Evolutionary conservation across 805 yeast genomes (phyloP).

Genomic region (Kuraishia borneana): DNA sequence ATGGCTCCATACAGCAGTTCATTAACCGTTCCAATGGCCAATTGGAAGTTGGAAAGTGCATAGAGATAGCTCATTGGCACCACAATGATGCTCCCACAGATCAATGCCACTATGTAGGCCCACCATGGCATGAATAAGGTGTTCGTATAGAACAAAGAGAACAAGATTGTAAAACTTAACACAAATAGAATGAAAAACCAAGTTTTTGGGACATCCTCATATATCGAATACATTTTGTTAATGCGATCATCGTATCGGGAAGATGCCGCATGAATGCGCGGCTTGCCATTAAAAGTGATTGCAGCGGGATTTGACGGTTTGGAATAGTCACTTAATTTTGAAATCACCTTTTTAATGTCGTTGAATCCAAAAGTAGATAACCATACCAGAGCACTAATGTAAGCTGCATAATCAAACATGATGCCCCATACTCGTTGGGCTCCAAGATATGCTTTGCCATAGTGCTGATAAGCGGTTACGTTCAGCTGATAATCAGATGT

Average conservation of each 20-base stretch:
- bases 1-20: slow-evolving; percentile 36
- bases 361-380: slow-evolving; percentile 17
- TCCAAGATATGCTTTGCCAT: slow-evolving; percentile 36
- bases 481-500: slow-evolving; percentile 28
- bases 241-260: slow-evolving; percentile 27
- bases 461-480: slow-evolving; percentile 29
- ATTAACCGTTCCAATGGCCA: slow-evolving; percentile 40
- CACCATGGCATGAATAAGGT: slow-evolving; percentile 21
- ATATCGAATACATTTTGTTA: slow-evolving; percentile 25
- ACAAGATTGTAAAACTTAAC: slow-evolving; percentile 23
- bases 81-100: slow-evolving; percentile 32
- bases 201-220: slow-evolving; percentile 28
- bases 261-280: slow-evolving; percentile 19
- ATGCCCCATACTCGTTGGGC: slow-evolving; percentile 39
- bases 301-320: slow-evolving; percentile 4
- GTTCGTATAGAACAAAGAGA: slow-evolving; percentile 21
- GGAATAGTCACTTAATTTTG: slow-evolving; percentile 3
- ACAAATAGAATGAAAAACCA: slow-evolving; percentile 29
- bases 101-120: slow-evolving; percentile 30
- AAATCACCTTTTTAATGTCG: slow-evolving; percentile 9
- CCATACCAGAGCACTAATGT: slow-evolving; percentile 36
- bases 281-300: slow-evolving; percentile 15
- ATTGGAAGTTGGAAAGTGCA: slow-evolving; percentile 39
- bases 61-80: slow-evolving; percentile 38
- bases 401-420: slow-evolving; percentile 43